Evolutionary conservation across 345 rosid genomes (phyloP).

Genomic region (Toxicodendron radicans): DNA sequence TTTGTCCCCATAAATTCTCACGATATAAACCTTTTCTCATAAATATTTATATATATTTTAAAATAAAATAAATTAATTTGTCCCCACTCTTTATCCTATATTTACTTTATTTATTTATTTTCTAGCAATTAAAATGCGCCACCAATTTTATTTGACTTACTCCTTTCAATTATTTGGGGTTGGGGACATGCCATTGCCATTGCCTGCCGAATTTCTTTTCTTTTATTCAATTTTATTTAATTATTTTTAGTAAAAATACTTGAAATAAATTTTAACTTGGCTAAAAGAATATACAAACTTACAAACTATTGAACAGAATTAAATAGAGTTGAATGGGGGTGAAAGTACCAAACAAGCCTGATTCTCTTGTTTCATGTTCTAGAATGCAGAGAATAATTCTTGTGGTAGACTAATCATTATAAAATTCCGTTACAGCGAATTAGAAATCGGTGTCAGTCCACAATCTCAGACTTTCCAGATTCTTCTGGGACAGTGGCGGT

Average conservation of each 20-base stretch:
- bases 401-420: constrained; percentile 11
- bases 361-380: neutral
- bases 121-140: neutral
- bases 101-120: neutral
- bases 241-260: no score
- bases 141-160: neutral
- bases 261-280: no score
- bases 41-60: no score
- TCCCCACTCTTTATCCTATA: neutral
- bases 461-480: neutral
- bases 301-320: no score
- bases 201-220: no score
- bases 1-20: neutral
- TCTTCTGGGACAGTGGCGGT: neutral
- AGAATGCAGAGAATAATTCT: neutral
- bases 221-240: no score
- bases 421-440: neutral
- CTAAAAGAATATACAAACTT: neutral
- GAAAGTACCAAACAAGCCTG: no score
- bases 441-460: constrained; percentile 2
- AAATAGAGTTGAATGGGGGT: no score
- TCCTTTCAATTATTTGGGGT: no score
- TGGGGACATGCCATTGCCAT: no score
- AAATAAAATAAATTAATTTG: neutral
- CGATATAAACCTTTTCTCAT: neutral